Percentiles rank a stretch among this genome's conserved stretches.
These are phyloP conservation scores for Penicillium coffeae DNA, from an alignment of 495 filamentous ascomycete genomes.

Conservation along the genomic window DNA sequence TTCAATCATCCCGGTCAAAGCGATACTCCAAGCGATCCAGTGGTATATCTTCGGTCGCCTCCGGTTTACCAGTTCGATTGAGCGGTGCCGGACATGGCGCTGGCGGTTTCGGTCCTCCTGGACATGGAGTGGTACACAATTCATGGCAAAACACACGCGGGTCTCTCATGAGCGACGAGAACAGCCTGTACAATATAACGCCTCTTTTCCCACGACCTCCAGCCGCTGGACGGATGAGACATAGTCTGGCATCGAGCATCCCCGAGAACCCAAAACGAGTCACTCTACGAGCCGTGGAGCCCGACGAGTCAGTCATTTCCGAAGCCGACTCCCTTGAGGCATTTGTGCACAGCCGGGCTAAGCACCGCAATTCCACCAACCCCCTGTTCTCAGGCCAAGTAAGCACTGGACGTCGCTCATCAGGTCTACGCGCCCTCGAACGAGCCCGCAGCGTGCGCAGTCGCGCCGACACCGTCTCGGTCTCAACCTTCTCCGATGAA, in stretches of 20 bases:
- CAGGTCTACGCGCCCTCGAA: slow-evolving; percentile 34
- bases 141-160: slow-evolving; percentile 46
- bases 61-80: slow-evolving; percentile 36
- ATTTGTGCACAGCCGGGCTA: slow-evolving; percentile 43
- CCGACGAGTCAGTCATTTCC: slow-evolving; percentile 33
- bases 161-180: slow-evolving; percentile 40
- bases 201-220: slow-evolving; percentile 41
- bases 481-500: slow-evolving; percentile 34
- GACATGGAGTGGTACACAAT: slow-evolving; percentile 40
- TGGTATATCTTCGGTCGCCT: slow-evolving; percentile 37
- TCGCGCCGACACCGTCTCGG: slow-evolving; percentile 37
- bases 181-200: slow-evolving; percentile 31
- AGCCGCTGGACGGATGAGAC: slow-evolving; percentile 21
- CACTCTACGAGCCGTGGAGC: slow-evolving; percentile 34
- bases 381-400: slow-evolving; percentile 41
- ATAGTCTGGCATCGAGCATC: slow-evolving; percentile 28
- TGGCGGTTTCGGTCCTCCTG: slow-evolving; percentile 45
- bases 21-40: slow-evolving; percentile 44
- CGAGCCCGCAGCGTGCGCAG: slow-evolving; percentile 37
- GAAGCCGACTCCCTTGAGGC: slow-evolving; percentile 43
- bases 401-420: slow-evolving; percentile 32
- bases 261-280: slow-evolving; percentile 31
- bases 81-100: slow-evolving; percentile 49
- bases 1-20: slow-evolving; percentile 38
- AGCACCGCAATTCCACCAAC: slow-evolving; percentile 41